phyloP scores from a whole-genome alignment of 192 early-diverging fungal species.

The Jimgerdemannia lactiflua region DNA sequence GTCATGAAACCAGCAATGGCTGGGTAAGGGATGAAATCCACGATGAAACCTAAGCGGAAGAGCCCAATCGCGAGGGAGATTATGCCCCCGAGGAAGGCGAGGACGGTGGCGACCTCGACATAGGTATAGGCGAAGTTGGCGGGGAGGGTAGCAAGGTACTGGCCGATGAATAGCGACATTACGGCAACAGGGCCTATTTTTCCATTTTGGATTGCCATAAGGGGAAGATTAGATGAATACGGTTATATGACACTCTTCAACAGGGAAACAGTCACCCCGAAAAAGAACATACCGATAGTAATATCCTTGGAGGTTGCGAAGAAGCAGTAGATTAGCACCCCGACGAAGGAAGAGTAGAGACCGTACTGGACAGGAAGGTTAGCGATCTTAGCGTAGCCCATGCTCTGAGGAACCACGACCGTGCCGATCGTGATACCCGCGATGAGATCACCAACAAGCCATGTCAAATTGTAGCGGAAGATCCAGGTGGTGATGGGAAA shows the following conservation, averaged over 20 bases:
- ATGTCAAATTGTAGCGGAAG: conserved; percentile 33
- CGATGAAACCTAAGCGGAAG: conserved; percentile 78
- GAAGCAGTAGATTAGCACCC: conserved; percentile 59
- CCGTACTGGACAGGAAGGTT: conserved; percentile 65
- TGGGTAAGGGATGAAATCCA: conserved; percentile 83
- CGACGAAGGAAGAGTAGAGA: conserved; percentile 70
- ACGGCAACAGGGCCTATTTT: conserved; percentile 40
- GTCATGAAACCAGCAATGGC: conserved; percentile 88
- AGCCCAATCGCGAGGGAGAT: conserved; percentile 70
- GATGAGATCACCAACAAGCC: conserved; percentile 52
- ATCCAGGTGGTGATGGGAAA: conserved; percentile 33
- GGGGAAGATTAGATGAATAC: too few species aligned
- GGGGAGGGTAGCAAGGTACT: conserved; percentile 47
- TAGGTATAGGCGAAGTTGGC: conserved; percentile 14
- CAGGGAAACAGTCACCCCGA: not conserved
- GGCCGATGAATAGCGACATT: conserved; percentile 71
- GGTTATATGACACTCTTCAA: not conserved
- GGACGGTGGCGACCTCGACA: conserved; percentile 51
- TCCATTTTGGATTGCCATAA: not conserved
- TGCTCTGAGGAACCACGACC: conserved; percentile 70
- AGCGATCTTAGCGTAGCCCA: conserved; percentile 74
- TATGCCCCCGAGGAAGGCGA: conserved; percentile 74
- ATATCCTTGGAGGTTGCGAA: conserved; percentile 78
- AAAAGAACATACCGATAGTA: conserved; percentile 52
- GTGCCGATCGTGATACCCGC: conserved; percentile 79